Evolutionary conservation across 768 basidiomycete species (phyloP), one percentile per base, ranked within the genome.

Genomic region (Strobilomyces dryophilus): DNA sequence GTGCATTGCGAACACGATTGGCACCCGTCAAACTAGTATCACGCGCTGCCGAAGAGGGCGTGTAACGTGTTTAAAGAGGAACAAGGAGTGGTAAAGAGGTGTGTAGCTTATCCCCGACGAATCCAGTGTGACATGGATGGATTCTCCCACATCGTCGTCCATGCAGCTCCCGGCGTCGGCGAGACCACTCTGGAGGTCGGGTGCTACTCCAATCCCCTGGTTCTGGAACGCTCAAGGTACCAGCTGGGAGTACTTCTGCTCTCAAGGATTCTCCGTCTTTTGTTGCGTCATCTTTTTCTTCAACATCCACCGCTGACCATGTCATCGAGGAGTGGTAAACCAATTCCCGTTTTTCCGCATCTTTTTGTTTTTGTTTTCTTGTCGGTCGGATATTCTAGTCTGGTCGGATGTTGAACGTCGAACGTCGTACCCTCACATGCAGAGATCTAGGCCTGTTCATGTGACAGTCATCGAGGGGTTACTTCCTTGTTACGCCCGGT

Each of bases 191-290:
- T 58, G 35, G 52, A 61, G 40, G 48, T 72, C 10, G 58, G 54
- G 1, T 61, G 72, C 36, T 74, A 71, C 44, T 52, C 57, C 20
- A 62, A 73, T 45, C 58, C n/a, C n/a, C n/a, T n/a, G n/a, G n/a
- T 61, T 67, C 40, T 74, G 73, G 73, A 74, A 70, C 46, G 72
- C 50, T 67, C n/a, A 63, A 58, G 36, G 56, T 71, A 44, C 64
- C 69, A 18, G 70, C 47, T 73, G 70, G 70, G 64, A 71, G 35
- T 74, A 74, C 53, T 73, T 74, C 54, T 71, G 71, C 32, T 61
- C 67, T 11, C 69, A 73, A 43, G 72, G 72, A 11, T 63, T 74
- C 31, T 74, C 64, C 46, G 60, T 71, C 51, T 73, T 74, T 49
- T 71, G 74, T 43, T 66, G 62, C 24, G 56, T 74, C 55, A 50